Percentiles rank a stretch among this genome's conserved stretches.
These are phyloP conservation scores for Citrullus colocynthis DNA, from an alignment of 306 rosid species.

Conservation along the genomic window DNA sequence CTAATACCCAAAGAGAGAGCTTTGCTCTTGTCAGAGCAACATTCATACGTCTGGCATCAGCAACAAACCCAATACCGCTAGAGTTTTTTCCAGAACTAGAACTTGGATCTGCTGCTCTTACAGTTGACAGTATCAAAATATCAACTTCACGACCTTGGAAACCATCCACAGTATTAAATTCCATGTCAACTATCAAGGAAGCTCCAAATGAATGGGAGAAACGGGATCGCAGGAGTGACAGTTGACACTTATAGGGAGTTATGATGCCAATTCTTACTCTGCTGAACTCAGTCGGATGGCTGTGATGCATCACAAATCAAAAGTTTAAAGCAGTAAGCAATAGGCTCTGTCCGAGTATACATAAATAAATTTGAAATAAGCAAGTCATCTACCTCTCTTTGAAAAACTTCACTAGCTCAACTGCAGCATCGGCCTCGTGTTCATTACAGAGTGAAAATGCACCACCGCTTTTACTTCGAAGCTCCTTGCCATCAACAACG, in stretches of 20 bases:
- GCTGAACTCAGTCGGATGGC: slow-evolving; percentile 67
- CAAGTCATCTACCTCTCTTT: slow-evolving; percentile 41
- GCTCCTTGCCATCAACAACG: slow-evolving; percentile 67
- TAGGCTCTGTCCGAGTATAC: neutral
- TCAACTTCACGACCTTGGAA: slow-evolving; percentile 99
- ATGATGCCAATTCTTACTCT: slow-evolving; percentile 80
- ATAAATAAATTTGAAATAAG: neutral
- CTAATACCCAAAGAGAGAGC: slow-evolving; percentile 82
- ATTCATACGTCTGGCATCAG: slow-evolving; percentile 97
- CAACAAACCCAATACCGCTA: slow-evolving; percentile 81
- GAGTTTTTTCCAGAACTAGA: slow-evolving; percentile 31
- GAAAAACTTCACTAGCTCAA: slow-evolving; percentile 58
- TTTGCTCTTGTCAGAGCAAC: slow-evolving; percentile 95
- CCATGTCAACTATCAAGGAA: slow-evolving; percentile 41
- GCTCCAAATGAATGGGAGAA: slow-evolving; percentile 67
- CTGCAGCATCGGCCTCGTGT: slow-evolving; percentile 85
- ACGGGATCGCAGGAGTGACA: slow-evolving; percentile 73
- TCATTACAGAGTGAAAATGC: slow-evolving; percentile 73
- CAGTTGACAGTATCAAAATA: slow-evolving; percentile 82
- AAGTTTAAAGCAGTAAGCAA: slow-evolving; percentile 14
- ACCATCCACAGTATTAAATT: slow-evolving; percentile 92
- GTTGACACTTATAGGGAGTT: slow-evolving; percentile 85
- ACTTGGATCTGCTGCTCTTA: slow-evolving; percentile 58
- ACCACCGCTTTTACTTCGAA: slow-evolving; percentile 61
- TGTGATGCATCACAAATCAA: slow-evolving; percentile 14